Conservation (phyloP, 2,329 filamentous ascomycete species). For the Clarireedia paspali region DNA sequence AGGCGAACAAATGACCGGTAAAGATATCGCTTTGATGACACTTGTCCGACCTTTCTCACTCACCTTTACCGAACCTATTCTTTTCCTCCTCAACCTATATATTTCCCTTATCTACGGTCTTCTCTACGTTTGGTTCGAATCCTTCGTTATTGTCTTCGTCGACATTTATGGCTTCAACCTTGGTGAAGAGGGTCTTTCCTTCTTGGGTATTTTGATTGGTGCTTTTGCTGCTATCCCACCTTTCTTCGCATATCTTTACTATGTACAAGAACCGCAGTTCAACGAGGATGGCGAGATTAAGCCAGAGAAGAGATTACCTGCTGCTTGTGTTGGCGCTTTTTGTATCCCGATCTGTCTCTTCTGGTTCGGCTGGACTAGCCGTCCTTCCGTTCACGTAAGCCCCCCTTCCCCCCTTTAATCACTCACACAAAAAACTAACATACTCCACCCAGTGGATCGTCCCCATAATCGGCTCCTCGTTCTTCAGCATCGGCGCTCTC, state of each 20-base stretch:
- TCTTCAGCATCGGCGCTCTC: conserved; percentile 36
- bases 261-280: conserved; percentile 41
- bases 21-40: conserved; percentile 42
- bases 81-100: conserved; percentile 55
- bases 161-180: conserved; percentile 51
- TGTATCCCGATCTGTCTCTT: conserved; percentile 52
- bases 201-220: conserved; percentile 45
- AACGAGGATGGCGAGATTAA: conserved; percentile 38
- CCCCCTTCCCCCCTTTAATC: too few relatives aligned
- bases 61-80: conserved; percentile 51
- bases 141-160: conserved; percentile 52
- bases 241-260: conserved; percentile 43
- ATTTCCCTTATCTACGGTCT: conserved; percentile 53
- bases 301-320: conserved; percentile 46
- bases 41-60: conserved; percentile 53
- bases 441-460: conserved; percentile 46
- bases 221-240: conserved; percentile 42
- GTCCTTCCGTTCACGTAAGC: conserved; percentile 24
- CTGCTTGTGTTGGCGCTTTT: conserved; percentile 44
- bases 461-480: conserved; percentile 41
- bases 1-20: conserved; percentile 42
- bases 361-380: conserved; percentile 45
- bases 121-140: conserved; percentile 57
- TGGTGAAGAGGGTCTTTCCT: conserved; percentile 50
- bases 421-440: background rate